Evolutionary conservation across 495 filamentous ascomycete species (phyloP), one percentile per base, ranked within the genome.

Genomic region (Monascus purpureus): DNA sequence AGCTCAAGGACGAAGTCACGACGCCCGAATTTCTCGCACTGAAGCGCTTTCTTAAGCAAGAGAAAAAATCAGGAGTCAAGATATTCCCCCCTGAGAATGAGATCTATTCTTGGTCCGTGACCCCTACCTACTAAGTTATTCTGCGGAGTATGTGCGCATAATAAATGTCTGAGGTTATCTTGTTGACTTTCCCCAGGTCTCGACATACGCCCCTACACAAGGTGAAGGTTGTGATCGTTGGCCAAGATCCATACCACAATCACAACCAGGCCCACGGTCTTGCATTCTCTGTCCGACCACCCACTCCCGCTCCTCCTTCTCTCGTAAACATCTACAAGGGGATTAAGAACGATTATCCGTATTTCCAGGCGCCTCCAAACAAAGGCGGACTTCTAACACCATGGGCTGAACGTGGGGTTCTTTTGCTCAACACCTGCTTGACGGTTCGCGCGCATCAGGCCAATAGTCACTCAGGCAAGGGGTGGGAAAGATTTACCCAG

Each of bases 221-320:
- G 1, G 87, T 96, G 35, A 90, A 88, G 47, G 75, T 75, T 28
- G 84, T 97, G 6, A 81, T 97, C 52, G 45, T 95, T 26, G 90
- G 92, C 38, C 90, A 97, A 59, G 90, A 97, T 53, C 90, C 90
- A 4, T 97, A 97, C 55, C 90, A 96, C 62, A 90, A 92, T 52
- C 43, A 67, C 57, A 92, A 93, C 60, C 90, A 97, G 68, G 90
- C 90, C 20, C 88, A 94, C 56, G 90, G 90, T 15, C 73, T 97
- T 28, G 82, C 75, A 52, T 97, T 97, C 71, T 93, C 83, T 12
- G 85, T 95, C 32, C 84, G 80, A 0, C 75, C 90, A 0, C 90
- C 90, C 0, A 93, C 84, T 0, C 71, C 70, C 4, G 87, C 86
- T 1, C 90, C 90, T 0, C 85, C 84, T 0, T 88, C 81, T 2